These are phyloP conservation scores for Mentha longifolia DNA, from an alignment of 257 asterid species.

Conservation along the genomic window DNA sequence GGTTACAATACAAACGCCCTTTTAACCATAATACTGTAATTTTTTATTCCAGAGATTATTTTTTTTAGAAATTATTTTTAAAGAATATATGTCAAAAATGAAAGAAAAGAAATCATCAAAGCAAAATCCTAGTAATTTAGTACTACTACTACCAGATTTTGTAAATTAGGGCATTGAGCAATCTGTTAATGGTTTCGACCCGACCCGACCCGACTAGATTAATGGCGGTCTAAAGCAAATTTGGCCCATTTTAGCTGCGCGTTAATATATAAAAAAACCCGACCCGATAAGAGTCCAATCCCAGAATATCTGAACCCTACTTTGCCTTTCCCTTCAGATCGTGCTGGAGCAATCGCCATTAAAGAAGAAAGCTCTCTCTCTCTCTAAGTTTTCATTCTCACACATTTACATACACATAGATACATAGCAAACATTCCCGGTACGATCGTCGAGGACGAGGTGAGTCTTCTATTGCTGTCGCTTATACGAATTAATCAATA, in stretches of 20 bases:
- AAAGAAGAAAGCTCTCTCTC: constrained; percentile 12
- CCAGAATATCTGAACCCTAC: constrained; percentile 37
- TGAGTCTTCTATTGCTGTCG: constrained; percentile 8
- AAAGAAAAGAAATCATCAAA: no score
- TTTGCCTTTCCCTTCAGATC: constrained; percentile 10
- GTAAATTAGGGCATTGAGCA: neutral
- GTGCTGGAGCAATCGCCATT: constrained; percentile 3
- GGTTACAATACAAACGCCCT: no score
- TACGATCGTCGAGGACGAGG: constrained; percentile 6
- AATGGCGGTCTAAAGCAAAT: neutral
- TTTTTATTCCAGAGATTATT: no score
- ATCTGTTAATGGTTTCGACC: neutral
- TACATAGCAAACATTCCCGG: neutral
- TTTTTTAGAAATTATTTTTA: no score
- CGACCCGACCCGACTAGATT: neutral
- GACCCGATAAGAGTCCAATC: constrained; percentile 24
- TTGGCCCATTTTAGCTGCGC: neutral
- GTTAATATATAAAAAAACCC: neutral
- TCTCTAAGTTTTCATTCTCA: neutral
- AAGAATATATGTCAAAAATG: no score
- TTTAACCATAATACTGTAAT: no score
- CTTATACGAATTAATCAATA: neutral
- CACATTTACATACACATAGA: neutral
- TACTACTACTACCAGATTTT: no score
- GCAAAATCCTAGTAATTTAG: no score